phyloP scores from a whole-genome alignment of 345 rosid genomes.

The Bretschneidera sinensis region DNA sequence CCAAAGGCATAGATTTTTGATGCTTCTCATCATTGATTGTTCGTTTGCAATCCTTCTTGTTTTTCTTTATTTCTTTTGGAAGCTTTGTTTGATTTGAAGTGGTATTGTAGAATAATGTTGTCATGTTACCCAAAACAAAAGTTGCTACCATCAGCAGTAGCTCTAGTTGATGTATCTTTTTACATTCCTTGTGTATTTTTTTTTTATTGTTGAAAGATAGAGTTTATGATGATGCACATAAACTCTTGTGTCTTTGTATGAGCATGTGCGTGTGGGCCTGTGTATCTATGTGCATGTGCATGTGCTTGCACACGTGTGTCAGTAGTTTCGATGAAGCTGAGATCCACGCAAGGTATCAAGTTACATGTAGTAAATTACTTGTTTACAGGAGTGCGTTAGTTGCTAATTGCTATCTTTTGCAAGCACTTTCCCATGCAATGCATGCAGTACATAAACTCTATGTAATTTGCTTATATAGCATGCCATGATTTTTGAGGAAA shows the following conservation, averaged over 20 bases:
- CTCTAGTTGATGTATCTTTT: no score
- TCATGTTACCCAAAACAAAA: no score
- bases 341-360: no score
- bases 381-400: no score
- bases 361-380: no score
- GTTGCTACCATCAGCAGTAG: neutral
- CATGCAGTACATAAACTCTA: no score
- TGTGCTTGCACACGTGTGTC: neutral
- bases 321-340: neutral
- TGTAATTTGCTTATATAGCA: no score
- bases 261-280: neutral
- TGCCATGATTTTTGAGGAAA: neutral
- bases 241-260: neutral
- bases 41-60: neutral
- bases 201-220: neutral
- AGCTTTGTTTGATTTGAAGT: neutral
- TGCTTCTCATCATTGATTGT: neutral
- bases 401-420: no score
- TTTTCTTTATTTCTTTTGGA: neutral
- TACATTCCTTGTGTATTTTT: neutral
- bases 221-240: no score
- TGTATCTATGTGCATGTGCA: neutral
- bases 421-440: no score
- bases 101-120: neutral
- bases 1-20: constrained; percentile 54